A percentile compares a stretch with the other conserved stretches of the same genome.
phyloP scores from a whole-genome alignment of 345 rosid species.

The Ceriops decandra region DNA sequence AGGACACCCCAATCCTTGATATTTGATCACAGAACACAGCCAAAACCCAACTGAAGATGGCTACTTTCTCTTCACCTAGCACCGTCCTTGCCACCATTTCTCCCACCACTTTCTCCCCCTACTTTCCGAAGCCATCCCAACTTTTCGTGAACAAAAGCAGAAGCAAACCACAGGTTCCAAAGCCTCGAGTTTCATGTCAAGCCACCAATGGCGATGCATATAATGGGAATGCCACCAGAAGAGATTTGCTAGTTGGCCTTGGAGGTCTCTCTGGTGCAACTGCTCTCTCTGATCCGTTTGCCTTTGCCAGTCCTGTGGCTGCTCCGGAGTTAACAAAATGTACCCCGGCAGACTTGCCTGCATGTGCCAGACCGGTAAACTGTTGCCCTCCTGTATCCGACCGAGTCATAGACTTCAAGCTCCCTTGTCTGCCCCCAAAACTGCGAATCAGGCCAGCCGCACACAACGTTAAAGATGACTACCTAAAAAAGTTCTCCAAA shows the following conservation, averaged over 20 bases:
- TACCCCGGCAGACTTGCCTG: not conserved
- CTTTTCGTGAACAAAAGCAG: not conserved
- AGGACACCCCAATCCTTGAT: not conserved
- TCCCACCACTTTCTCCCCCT: not conserved
- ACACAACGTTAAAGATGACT: constrained; percentile 33
- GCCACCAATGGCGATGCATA: no score
- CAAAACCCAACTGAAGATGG: not conserved
- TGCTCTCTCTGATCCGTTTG: no score
- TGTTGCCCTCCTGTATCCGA: not conserved
- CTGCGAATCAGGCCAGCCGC: constrained; percentile 16
- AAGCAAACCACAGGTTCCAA: no score
- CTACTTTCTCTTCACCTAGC: not conserved
- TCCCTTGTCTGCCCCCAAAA: not conserved
- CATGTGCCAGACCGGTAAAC: not conserved
- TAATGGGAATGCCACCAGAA: no score
- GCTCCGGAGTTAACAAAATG: no score
- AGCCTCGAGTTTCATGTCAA: no score
- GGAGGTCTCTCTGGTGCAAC: no score
- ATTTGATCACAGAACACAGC: not conserved
- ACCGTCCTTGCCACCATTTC: not conserved
- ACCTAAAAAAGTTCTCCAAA: constrained; percentile 40
- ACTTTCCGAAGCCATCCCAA: not conserved
- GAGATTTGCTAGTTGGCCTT: no score
- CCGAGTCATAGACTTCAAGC: not conserved
- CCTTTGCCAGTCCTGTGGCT: no score